Percentiles rank a stretch among this genome's conserved stretches.
These are phyloP conservation scores for Mucor indicus DNA, from an alignment of 371 early-diverging fungal species.

Conservation along the genomic window DNA sequence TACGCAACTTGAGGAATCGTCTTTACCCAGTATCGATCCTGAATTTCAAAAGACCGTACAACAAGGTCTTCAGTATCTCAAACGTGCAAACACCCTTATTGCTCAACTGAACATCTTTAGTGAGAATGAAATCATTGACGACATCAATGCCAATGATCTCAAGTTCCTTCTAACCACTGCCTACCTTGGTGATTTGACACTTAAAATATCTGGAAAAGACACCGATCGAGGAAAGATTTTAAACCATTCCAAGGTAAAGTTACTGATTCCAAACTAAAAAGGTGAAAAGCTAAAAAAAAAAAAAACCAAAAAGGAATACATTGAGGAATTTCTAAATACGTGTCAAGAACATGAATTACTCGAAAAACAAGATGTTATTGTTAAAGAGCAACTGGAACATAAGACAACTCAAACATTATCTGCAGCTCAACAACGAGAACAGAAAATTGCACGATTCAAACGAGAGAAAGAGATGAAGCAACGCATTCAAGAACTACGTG, in stretches of 20 bases:
- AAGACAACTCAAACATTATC: slow-evolving; percentile 9
- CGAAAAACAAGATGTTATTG: slow-evolving; percentile 38
- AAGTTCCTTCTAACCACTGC: slow-evolving; percentile 72
- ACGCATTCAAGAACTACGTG: slow-evolving; percentile 50
- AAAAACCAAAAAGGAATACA: slow-evolving; percentile 29
- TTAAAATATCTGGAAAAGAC: slow-evolving; percentile 44
- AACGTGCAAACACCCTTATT: slow-evolving; percentile 51
- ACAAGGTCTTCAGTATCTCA: slow-evolving; percentile 42
- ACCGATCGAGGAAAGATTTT: slow-evolving; percentile 46
- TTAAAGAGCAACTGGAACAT: slow-evolving; percentile 20
- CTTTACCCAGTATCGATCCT: slow-evolving; percentile 40
- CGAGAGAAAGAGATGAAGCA: slow-evolving; percentile 64
- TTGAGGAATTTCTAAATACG: slow-evolving; percentile 51
- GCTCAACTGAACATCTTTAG: slow-evolving; percentile 74
- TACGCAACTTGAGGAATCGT: slow-evolving; percentile 41
- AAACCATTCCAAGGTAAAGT: slow-evolving; percentile 48
- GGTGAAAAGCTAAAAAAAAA: too few species aligned
- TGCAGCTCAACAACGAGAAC: slow-evolving; percentile 53
- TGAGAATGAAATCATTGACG: slow-evolving; percentile 83
- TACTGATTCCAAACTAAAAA: too few species aligned
- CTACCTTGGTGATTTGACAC: slow-evolving; percentile 71
- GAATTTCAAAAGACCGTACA: slow-evolving; percentile 51
- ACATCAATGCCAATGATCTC: slow-evolving; percentile 80
- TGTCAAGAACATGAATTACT: slow-evolving; percentile 67
- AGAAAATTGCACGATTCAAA: slow-evolving; percentile 78